Evolutionary conservation across 2,329 filamentous ascomycete genomes (phyloP), one percentile per base, ranked within the genome.

Genomic region (Teratosphaeria pseudoeucalypti): DNA sequence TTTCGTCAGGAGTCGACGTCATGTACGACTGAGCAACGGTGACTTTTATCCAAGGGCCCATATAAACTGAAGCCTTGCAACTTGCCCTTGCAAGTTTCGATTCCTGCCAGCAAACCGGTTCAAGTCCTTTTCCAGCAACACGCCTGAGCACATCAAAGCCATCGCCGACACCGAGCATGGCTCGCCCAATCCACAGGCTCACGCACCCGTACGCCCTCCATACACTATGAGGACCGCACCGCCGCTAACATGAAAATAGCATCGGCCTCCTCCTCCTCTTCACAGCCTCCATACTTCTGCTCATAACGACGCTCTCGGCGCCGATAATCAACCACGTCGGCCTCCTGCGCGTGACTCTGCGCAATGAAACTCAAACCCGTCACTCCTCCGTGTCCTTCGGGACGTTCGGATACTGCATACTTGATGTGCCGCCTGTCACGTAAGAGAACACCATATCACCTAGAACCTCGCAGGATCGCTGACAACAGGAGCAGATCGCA

Each of bases 201-300:
- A 55, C 57, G 16, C 57, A 55, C 52, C 55, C 52, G 57, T 58
- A 55, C 29, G 57, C 37, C 16, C 19, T 19, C 11, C 14, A 34
- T 3, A 49, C 16, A 58, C 26, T 9, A 23, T 23, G 23, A 23
- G 23, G 23, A 53, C 52, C 10, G 12, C 43, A 27, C 54, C 12
- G 26, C 34, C 6, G 10, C 37, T 54, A 6, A 43, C 29, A 12
- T 11, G 11, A 11, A 6, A 34, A 52, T 56, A 66, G 66, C 63
- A 53, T 85, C 58, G 83, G 82, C 70, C 81, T 81, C 32, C 78
- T 83, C 64, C 71, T 85, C 65, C 76, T 86, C 55, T 77, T 86
- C 59, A 73, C 75, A 39, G 76, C 82, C 52, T 76, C 79, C 54
- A 73, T 84, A 57, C 77, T 86, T 55, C 77, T 86, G 59, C 71